Base-by-base conservation (phyloP, 2,329 filamentous ascomycete species). In the Pestalotiopsis sp. region DNA sequence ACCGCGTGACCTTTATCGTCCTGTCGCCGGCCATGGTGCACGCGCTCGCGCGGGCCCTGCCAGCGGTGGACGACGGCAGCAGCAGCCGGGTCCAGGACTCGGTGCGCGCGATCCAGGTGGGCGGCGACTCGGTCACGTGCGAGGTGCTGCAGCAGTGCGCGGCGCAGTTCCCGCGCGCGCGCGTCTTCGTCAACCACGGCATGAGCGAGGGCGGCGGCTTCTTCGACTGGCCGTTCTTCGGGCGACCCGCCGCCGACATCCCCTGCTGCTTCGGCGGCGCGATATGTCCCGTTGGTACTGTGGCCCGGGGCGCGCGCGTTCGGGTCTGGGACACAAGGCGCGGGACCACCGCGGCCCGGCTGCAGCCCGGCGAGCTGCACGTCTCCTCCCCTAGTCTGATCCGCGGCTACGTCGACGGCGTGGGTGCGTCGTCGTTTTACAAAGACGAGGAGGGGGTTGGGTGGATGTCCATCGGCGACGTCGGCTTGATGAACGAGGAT, bases 1-100 rank as follows among this genome's bases (percentile, higher is more conserved):
- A 36, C 25, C 63, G 67, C 41, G 69, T 57, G 2, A 70, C 45
- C 9, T 70, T 70, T 59, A 39, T 70, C 20, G 69, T 70, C 14
- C 55, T 70, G 13, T 49, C 69, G 27, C 69, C 69, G 58, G 38
- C 69, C 39, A 69, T 70, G 69, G 67, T 70, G 13, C 69, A 70
- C 52, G 69, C 60, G 38, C 38, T 70, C 17, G 69, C 64, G 64
- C 45, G 39, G 14, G 36, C 65, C 31, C 62, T 59, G 20, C 41
- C 23, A 6, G 17, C 13, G 4, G 12, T 31, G 17, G 27, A 11
- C 11, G 31, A 9, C 31, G 31, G 27, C 20, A 31, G 7, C n/a
- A 12, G 14, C 55, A 27, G 20, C 55, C 9, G 55, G 41, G 41
- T n/a, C 41, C 41, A 49, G n/a, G 41, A 49, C 55, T 68, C 25